Conservation (phyloP, 129 eudicot species). For the Apium graveolens region DNA sequence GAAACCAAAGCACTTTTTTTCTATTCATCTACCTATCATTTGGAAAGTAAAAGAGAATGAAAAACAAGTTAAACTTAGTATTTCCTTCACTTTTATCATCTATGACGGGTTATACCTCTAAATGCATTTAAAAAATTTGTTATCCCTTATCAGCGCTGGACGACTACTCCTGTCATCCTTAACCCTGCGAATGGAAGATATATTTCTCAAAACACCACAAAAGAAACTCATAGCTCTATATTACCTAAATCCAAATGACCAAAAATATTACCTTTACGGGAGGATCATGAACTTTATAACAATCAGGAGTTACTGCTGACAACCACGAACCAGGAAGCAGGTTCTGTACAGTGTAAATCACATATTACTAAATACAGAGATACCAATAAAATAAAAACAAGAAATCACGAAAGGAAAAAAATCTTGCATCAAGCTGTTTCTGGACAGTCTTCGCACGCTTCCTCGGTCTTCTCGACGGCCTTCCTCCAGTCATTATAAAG, state of each 20-base stretch:
- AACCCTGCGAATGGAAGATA: not conserved
- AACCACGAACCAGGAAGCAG: slow-evolving; percentile 32
- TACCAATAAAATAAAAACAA: not conserved
- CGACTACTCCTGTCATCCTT: not conserved
- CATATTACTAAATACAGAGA: not conserved
- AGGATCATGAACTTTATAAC: slow-evolving; percentile 30
- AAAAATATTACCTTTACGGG: slow-evolving; percentile 18
- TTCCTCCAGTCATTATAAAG: slow-evolving; percentile 9
- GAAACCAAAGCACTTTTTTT: not conserved
- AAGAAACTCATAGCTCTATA: not conserved
- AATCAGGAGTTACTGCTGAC: slow-evolving; percentile 29
- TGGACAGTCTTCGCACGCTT: slow-evolving; percentile 11
- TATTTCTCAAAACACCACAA: not conserved
- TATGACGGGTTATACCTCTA: not conserved
- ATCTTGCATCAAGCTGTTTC: slow-evolving; percentile 11
- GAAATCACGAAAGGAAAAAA: not conserved
- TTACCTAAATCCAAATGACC: not conserved
- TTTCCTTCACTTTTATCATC: not conserved
- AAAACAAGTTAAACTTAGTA: not conserved
- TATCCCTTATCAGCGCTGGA: not conserved
- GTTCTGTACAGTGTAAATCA: slow-evolving; percentile 14
- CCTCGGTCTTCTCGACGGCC: slow-evolving; percentile 8
- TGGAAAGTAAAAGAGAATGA: not conserved
- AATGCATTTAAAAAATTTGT: not conserved
- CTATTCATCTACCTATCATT: slow-evolving; percentile 1